Percentiles rank a stretch among this genome's conserved stretches.
Evolutionary conservation across 2,329 filamentous ascomycete genomes (phyloP).

Genomic region (Fonsecaea monophora): DNA sequence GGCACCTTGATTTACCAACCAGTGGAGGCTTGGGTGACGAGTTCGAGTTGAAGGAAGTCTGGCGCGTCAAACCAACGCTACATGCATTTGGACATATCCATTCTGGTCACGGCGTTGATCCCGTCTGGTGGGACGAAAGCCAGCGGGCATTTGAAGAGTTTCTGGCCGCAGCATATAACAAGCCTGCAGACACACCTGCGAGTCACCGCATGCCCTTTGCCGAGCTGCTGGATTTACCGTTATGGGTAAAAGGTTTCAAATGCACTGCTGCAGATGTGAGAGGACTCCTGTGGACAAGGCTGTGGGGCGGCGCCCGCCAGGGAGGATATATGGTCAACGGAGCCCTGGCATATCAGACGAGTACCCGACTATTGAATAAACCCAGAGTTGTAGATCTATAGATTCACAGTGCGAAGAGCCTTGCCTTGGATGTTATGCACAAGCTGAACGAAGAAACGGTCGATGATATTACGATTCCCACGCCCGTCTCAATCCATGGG

Average conservation of each 20-base stretch:
- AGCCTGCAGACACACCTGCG: conserved; percentile 38
- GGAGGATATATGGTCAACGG: conserved; percentile 68
- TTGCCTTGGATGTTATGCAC: background rate
- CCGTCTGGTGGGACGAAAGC: conserved; percentile 75
- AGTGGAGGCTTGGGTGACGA: conserved; percentile 73
- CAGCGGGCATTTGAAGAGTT: conserved; percentile 76
- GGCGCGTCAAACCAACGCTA: conserved; percentile 74
- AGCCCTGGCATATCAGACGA: conserved; percentile 56
- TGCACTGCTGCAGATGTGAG: conserved; percentile 61
- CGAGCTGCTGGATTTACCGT: conserved; percentile 47
- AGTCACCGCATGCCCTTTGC: conserved; percentile 43
- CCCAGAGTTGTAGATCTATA: conserved; percentile 49
- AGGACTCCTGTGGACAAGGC: conserved; percentile 65
- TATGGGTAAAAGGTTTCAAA: conserved; percentile 60
- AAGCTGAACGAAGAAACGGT: conserved; percentile 7
- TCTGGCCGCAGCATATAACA: conserved; percentile 46
- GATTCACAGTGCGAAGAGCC: background rate
- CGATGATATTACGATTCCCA: background rate
- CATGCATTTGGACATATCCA: conserved; percentile 90
- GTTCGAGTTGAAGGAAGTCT: conserved; percentile 72
- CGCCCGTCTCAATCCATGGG: background rate
- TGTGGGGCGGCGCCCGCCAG: conserved; percentile 62
- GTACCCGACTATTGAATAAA: conserved; percentile 47
- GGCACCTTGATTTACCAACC: conserved; percentile 64
- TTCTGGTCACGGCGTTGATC: conserved; percentile 72